Percentiles rank a stretch among this genome's conserved stretches.
Evolutionary conservation across 805 yeast genomes (phyloP).

Genomic region (Starmerella asiatica): DNA sequence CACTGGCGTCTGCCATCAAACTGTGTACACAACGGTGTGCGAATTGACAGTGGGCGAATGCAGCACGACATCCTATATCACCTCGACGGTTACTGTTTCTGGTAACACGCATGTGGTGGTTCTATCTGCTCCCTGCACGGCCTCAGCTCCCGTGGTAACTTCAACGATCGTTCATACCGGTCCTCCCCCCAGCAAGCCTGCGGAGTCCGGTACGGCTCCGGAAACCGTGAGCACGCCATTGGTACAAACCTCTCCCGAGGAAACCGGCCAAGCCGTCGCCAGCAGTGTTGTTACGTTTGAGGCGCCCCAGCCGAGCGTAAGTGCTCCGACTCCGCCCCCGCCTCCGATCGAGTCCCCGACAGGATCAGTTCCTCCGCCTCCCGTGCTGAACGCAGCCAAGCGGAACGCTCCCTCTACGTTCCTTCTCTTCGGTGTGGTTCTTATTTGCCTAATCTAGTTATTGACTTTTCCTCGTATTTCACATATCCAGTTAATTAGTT

Average conservation of each 20-base stretch:
- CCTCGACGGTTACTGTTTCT: constrained; percentile 9
- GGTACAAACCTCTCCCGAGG: neutral
- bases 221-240: neutral
- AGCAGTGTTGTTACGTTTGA: neutral
- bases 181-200: neutral
- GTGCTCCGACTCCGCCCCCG: neutral
- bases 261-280: neutral
- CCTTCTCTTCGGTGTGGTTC: too few relatives aligned
- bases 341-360: neutral
- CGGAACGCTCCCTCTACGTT: neutral
- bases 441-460: too few relatives aligned
- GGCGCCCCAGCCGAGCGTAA: neutral
- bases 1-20: constrained; percentile 4
- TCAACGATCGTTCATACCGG: neutral
- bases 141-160: neutral
- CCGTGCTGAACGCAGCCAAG: neutral
- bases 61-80: constrained; percentile 5
- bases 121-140: constrained; percentile 13
- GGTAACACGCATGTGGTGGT: constrained; percentile 10
- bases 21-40: constrained; percentile 11
- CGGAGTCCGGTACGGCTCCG: neutral
- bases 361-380: neutral
- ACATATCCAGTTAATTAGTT: neutral
- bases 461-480: too few relatives aligned
- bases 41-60: constrained; percentile 7